These are phyloP conservation scores for Argentina anserina DNA, from an alignment of 306 rosid species.

Conservation along the genomic window DNA sequence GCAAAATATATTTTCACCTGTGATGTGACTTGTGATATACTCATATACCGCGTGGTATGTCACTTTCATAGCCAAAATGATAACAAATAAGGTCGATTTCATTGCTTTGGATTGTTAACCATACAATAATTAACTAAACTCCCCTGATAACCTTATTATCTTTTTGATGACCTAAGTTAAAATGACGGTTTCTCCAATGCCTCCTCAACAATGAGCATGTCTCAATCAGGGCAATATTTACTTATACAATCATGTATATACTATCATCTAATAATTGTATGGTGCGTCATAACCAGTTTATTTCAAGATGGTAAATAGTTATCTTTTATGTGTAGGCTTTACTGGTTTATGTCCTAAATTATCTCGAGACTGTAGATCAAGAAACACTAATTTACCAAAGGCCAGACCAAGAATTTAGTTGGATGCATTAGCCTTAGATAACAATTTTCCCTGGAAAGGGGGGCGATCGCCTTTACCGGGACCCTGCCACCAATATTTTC, in stretches of 20 bases:
- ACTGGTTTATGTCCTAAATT: background rate
- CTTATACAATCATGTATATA: background rate
- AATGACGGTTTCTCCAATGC: slow-evolving; percentile 30
- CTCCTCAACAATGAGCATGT: slow-evolving; percentile 18
- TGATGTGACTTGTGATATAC: slow-evolving; percentile 3
- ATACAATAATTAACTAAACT: background rate
- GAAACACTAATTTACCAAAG: background rate
- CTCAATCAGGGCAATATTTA: background rate
- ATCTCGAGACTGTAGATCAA: background rate
- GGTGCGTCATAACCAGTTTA: background rate
- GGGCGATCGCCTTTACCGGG: background rate
- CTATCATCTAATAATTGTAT: background rate
- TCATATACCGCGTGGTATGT: background rate
- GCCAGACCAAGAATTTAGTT: background rate
- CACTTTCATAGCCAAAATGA: background rate
- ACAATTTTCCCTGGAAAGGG: no score
- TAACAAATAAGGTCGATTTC: background rate
- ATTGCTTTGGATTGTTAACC: slow-evolving; percentile 21
- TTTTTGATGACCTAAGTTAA: slow-evolving; percentile 19
- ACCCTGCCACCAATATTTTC: background rate
- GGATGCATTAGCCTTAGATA: no score
- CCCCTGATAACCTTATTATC: background rate
- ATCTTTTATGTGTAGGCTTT: background rate
- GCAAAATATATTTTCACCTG: background rate
- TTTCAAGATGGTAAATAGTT: slow-evolving; percentile 3